These are phyloP conservation scores for Xylariaceae sp. DNA, from an alignment of 2,329 filamentous ascomycete species.

Conservation along the genomic window DNA sequence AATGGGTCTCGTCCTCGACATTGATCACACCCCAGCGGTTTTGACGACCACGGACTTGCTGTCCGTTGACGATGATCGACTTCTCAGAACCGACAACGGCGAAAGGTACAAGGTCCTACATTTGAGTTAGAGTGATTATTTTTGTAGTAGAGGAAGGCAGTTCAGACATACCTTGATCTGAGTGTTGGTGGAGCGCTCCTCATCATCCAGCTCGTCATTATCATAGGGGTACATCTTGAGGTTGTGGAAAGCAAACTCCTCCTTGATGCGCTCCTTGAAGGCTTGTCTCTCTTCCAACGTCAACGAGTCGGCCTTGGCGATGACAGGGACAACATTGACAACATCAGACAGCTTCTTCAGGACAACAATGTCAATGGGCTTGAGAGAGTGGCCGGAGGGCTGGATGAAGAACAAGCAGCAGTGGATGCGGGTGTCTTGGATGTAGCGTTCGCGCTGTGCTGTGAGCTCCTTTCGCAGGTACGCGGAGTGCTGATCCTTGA, in stretches of 20 bases:
- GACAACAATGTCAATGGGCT: slow-evolving; percentile 99
- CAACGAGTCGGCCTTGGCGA: slow-evolving; percentile 95
- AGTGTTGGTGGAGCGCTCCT: slow-evolving; percentile 88
- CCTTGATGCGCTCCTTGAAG: slow-evolving; percentile 99
- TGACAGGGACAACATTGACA: slow-evolving; percentile 97
- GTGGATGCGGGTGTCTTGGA: slow-evolving; percentile 98
- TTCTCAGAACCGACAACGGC: slow-evolving; percentile 98
- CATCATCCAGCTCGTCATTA: slow-evolving; percentile 96
- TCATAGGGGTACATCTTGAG: slow-evolving; percentile 99
- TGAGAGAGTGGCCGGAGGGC: slow-evolving; percentile 94
- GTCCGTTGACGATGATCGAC: slow-evolving; percentile 94
- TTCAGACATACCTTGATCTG: slow-evolving; percentile 79
- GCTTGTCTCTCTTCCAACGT: slow-evolving; percentile 91
- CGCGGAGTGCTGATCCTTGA: slow-evolving; percentile 99
- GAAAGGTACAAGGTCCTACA: slow-evolving; percentile 87
- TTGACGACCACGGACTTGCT: slow-evolving; percentile 95
- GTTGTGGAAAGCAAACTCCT: slow-evolving; percentile 99
- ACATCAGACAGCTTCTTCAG: slow-evolving; percentile 99
- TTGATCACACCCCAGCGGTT: slow-evolving; percentile 99
- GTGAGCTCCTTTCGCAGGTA: slow-evolving; percentile 99
- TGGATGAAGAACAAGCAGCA: slow-evolving; percentile 99
- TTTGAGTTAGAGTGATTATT: slow-evolving; percentile 30
- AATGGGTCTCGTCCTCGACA: slow-evolving; percentile 98
- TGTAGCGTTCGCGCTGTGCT: slow-evolving; percentile 97
- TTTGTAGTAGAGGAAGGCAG: not conserved